These are phyloP conservation scores for Anthoceros angustus DNA, from an alignment of 225 moss, liverwort and hornwort species.

Conservation along the genomic window DNA sequence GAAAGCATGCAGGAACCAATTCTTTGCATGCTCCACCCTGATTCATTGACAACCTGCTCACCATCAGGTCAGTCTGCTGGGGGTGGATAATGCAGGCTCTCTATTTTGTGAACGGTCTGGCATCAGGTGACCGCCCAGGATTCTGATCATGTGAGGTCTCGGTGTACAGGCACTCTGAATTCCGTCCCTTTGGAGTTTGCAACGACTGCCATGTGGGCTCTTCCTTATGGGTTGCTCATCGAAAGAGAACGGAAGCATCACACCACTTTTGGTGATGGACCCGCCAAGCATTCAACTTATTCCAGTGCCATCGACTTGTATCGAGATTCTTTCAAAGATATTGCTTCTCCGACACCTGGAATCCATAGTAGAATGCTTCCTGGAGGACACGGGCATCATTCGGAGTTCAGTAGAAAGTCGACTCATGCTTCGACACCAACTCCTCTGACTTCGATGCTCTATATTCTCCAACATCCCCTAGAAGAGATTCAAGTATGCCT, in stretches of 20 bases:
- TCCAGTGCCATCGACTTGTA: conserved; percentile 47
- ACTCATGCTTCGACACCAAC: conserved; percentile 35
- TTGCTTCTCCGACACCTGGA: conserved; percentile 13
- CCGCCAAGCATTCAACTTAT: conserved; percentile 41
- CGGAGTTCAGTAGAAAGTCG: conserved; percentile 24
- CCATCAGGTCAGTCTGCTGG: conserved; percentile 43
- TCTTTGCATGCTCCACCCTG: conserved; percentile 80
- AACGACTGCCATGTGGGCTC: conserved; percentile 72
- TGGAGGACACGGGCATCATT: conserved; percentile 15
- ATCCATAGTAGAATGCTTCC: conserved; percentile 32
- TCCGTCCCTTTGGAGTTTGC: conserved; percentile 67
- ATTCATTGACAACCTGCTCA: conserved; percentile 65
- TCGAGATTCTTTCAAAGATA: conserved; percentile 57
- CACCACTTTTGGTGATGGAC: conserved; percentile 45
- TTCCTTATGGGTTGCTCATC: conserved; percentile 74
- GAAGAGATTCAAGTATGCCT: background rate
- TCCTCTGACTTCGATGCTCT: conserved; percentile 11
- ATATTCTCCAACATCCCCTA: background rate
- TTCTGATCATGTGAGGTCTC: conserved; percentile 1
- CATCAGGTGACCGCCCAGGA: background rate
- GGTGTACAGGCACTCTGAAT: conserved; percentile 61
- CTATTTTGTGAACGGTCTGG: background rate
- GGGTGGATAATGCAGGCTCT: too few relatives aligned
- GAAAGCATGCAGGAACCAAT: conserved; percentile 65
- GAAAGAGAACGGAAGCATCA: conserved; percentile 48